A percentile compares a stretch with the other conserved stretches of the same genome.
These are phyloP conservation scores for Hyaloscypha finlandica DNA, from an alignment of 495 filamentous ascomycete species.

Conservation along the genomic window DNA sequence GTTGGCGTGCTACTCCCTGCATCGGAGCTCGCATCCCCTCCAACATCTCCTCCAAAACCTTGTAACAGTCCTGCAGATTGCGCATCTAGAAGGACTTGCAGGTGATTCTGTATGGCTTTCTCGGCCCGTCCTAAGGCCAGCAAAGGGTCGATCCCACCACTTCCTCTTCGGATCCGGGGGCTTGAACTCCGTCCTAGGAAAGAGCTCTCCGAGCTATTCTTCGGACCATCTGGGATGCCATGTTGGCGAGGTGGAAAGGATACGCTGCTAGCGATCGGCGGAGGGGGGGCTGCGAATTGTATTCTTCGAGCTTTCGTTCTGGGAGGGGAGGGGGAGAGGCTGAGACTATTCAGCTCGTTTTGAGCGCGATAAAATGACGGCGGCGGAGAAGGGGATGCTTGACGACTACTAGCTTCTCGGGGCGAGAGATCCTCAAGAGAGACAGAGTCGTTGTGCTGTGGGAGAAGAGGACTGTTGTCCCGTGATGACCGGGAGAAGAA, in stretches of 20 bases:
- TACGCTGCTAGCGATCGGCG: conserved; percentile 28
- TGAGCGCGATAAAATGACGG: conserved; percentile 28
- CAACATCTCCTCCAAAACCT: conserved; percentile 43
- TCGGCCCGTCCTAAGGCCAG: conserved; percentile 50
- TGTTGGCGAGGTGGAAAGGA: not conserved
- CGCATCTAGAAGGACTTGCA: conserved; percentile 82
- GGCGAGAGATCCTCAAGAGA: conserved; percentile 30
- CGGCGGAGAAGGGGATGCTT: conserved; percentile 22
- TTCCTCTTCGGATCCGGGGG: conserved; percentile 9
- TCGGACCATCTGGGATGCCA: not conserved
- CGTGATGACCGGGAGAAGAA: conserved; percentile 28
- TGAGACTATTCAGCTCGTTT: not conserved
- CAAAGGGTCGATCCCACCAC: conserved; percentile 25
- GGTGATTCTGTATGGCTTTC: conserved; percentile 66
- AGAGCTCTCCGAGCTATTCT: not conserved
- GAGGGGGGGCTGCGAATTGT: conserved; percentile 31
- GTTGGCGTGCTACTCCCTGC: conserved; percentile 44
- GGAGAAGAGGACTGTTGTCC: conserved; percentile 26
- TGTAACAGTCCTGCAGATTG: conserved; percentile 66
- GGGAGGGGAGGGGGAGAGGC: conserved; percentile 13
- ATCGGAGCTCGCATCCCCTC: conserved; percentile 33
- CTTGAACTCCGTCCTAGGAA: conserved; percentile 1
- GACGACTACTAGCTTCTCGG: conserved; percentile 9
- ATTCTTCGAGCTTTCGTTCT: conserved; percentile 17
- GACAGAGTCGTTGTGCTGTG: conserved; percentile 23